These are phyloP conservation scores for Detonula confervacea DNA, from an alignment of 352 stramenopile genomes.

Conservation along the genomic window DNA sequence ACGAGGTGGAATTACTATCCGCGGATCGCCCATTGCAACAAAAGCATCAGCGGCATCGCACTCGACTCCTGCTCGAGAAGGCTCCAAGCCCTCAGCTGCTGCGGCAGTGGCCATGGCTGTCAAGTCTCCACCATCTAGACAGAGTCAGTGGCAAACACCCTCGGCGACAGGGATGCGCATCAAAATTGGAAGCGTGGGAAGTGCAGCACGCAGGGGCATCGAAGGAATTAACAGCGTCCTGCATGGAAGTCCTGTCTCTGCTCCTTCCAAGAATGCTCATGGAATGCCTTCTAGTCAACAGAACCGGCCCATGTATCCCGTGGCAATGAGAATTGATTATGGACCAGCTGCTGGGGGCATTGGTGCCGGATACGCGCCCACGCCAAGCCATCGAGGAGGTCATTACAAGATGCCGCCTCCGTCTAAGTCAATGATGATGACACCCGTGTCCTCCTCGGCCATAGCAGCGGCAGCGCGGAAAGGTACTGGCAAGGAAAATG, in stretches of 20 bases:
- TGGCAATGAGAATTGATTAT: constrained; percentile 13
- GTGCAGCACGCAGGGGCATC: constrained; percentile 53
- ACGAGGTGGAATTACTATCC: constrained; percentile 39
- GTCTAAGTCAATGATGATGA: not conserved
- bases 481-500: constrained; percentile 62
- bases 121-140: constrained; percentile 5
- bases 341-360: not conserved
- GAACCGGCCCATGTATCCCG: not conserved
- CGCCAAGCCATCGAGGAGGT: constrained; percentile 6
- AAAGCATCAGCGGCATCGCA: not conserved
- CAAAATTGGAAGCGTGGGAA: constrained; percentile 38
- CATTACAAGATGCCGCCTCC: constrained; percentile 5
- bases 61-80: not conserved
- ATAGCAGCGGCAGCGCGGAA: constrained; percentile 28
- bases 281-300: constrained; percentile 17
- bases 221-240: constrained; percentile 77
- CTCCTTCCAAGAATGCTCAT: constrained; percentile 10
- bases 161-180: constrained; percentile 43
- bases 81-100: not conserved
- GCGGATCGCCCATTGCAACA: constrained; percentile 46
- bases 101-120: not conserved
- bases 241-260: constrained; percentile 44
- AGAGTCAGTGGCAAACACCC: constrained; percentile 26
- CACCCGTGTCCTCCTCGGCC: too few relatives aligned
- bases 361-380: constrained; percentile 5